Evolutionary conservation across 2,329 filamentous ascomycete genomes (phyloP), one percentile per base, ranked within the genome.

Genomic region (Botrytis galanthina): DNA sequence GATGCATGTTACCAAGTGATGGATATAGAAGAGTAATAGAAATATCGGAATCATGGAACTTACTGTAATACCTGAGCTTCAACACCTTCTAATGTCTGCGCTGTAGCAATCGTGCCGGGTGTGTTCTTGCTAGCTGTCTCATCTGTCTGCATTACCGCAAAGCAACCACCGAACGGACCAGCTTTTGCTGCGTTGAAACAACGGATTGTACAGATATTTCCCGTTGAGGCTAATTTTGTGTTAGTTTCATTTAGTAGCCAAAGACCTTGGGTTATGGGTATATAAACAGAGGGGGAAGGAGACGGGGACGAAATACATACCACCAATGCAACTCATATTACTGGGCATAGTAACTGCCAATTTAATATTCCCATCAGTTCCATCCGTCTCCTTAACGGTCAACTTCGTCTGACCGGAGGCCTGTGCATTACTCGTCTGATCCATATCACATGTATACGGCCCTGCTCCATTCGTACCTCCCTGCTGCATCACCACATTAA

Each of bases 101-200:
- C 64, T 26, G 64, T 68, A 3, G 64, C 32, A 54, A 68, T 68
- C 5, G 64, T 68, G 6, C 46, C 64, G 14, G 64, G 64, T 3
- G 46, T 83, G 81, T 87, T 87, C 74, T 78, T 79, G 68, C 80
- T 84, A 64, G 83, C 74, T 0, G 80, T 77, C 22, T 78, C 79
- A 76, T 89, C 87, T 37, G 82, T 81, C 78, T 90, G 88, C 80
- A 89, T 85, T 18, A 89, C 84, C 3, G 87, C 82, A 79, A 90
- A 86, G 80, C 88, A 90, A 70, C 88, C 85, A 57, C 86, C 86
- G 73, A 89, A 90, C 22, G 87, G 87, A 7, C 87, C 87, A 16
- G 87, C 87, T 5, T 85, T 80, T 10, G 87, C 86, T 73, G 85
- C 87, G 82, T 90, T 90, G 32, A 87, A 84, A 83, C 88, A 90